Percentiles rank a stretch among this genome's conserved stretches.
These are phyloP conservation scores for Lepidium africanum DNA, from an alignment of 345 rosid species.

Conservation along the genomic window DNA sequence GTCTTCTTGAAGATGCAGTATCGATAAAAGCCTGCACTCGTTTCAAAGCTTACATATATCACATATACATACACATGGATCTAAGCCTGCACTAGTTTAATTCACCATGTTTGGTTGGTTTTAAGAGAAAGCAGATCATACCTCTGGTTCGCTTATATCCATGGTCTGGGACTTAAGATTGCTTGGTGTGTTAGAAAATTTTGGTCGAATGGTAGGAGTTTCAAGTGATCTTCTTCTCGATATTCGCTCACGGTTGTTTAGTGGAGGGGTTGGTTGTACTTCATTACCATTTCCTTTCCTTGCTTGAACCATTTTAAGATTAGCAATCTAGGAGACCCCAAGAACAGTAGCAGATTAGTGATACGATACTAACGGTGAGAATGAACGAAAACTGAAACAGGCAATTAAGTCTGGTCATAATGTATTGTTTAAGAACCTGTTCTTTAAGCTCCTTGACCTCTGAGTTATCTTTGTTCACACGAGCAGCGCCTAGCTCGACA, in stretches of 20 bases:
- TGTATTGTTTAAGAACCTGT: constrained; percentile 39
- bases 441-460: constrained; percentile 90
- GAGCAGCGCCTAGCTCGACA: constrained; percentile 93
- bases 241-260: constrained; percentile 43
- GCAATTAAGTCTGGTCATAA: background rate
- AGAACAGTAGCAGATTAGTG: background rate
- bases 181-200: constrained; percentile 31
- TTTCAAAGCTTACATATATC: background rate
- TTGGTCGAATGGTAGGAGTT: constrained; percentile 40
- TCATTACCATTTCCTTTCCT: constrained; percentile 48
- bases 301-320: constrained; percentile 62
- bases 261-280: constrained; percentile 26
- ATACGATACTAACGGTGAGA: background rate
- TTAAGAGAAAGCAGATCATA: constrained; percentile 12
- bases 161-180: constrained; percentile 40
- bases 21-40: constrained; percentile 30
- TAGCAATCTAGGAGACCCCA: constrained; percentile 46
- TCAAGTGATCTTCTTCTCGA: constrained; percentile 38
- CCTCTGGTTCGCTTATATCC: constrained; percentile 61
- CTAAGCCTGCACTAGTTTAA: background rate
- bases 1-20: constrained; percentile 46
- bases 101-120: background rate
- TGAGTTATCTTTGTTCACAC: constrained; percentile 65
- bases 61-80: background rate
- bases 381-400: background rate